Evolutionary conservation across 495 filamentous ascomycete genomes (phyloP).

Genomic region (Neurospora discreta): DNA sequence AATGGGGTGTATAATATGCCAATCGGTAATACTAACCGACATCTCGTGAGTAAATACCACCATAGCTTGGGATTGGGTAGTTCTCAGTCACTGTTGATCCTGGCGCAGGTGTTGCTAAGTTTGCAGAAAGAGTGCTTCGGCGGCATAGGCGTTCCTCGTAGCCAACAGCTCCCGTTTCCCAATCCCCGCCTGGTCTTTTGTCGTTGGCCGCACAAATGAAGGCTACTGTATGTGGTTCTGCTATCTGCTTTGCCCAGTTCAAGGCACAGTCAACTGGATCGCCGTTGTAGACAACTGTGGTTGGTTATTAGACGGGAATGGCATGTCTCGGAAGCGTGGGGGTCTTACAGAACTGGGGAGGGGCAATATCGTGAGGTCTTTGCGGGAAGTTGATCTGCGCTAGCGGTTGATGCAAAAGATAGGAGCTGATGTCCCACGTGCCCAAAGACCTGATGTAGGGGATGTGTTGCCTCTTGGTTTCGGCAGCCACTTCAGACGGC

Average conservation of each 20-base stretch:
- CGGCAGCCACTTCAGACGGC: constrained; percentile 58
- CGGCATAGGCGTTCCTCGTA: constrained; percentile 62
- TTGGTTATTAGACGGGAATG: constrained; percentile 4
- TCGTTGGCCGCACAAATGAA: constrained; percentile 69
- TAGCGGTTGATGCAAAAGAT: constrained; percentile 35
- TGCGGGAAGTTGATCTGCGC: constrained; percentile 27
- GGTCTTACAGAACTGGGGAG: constrained; percentile 31
- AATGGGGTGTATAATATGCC: constrained; percentile 7
- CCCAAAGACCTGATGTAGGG: constrained; percentile 42
- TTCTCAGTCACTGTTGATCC: constrained; percentile 31
- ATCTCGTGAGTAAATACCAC: constrained; percentile 54
- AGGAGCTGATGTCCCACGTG: constrained; percentile 35
- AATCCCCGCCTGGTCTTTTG: constrained; percentile 62
- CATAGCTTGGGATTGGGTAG: constrained; percentile 56
- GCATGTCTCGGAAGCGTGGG: background rate
- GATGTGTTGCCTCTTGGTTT: constrained; percentile 54
- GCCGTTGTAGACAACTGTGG: constrained; percentile 44
- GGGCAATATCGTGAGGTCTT: constrained; percentile 17
- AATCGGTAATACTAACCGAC: constrained; percentile 40
- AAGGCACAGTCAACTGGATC: constrained; percentile 62
- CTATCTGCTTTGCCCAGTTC: constrained; percentile 37
- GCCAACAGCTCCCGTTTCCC: constrained; percentile 60
- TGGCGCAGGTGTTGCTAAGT: constrained; percentile 44
- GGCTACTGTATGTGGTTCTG: constrained; percentile 36
- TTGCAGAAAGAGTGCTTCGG: constrained; percentile 57